Percentiles rank a stretch among this genome's conserved stretches.
phyloP scores from a whole-genome alignment of 2,329 filamentous ascomycete species.

The Clarireedia monteithiana region DNA sequence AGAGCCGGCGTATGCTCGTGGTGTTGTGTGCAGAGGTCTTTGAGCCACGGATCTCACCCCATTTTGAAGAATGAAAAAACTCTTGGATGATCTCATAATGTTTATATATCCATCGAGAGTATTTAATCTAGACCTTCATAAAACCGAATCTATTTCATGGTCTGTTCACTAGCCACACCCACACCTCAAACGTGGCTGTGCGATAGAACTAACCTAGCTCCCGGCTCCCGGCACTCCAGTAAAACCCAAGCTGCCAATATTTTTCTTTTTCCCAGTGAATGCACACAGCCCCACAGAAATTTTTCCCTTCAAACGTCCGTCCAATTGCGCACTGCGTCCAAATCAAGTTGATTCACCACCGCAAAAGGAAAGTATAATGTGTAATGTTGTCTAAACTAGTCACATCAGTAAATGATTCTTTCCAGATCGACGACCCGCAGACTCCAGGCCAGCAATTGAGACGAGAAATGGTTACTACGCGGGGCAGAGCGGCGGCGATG shows the following conservation, averaged over 20 bases:
- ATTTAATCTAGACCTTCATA: background rate
- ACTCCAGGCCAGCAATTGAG: constrained; percentile 8
- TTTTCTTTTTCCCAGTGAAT: too few relatives aligned
- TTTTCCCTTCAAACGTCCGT: background rate
- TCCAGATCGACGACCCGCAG: constrained; percentile 9
- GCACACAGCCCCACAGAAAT: too few relatives aligned
- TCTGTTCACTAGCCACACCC: too few relatives aligned
- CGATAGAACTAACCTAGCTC: too few relatives aligned
- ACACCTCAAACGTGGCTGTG: too few relatives aligned
- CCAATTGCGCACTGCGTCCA: background rate
- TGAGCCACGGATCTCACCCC: background rate
- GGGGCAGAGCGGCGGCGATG: constrained; percentile 11
- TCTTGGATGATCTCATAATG: background rate
- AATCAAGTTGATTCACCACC: background rate
- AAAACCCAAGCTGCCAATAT: too few relatives aligned
- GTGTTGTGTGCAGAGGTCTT: background rate
- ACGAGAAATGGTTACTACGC: constrained; percentile 19
- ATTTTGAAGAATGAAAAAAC: background rate
- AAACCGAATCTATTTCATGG: background rate
- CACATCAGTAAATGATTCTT: constrained; percentile 19
- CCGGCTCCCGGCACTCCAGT: too few relatives aligned
- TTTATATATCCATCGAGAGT: background rate
- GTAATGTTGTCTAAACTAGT: constrained; percentile 25
- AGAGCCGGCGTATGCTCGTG: background rate
- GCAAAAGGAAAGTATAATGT: constrained; percentile 1